Base-by-base conservation (phyloP, 2,329 filamentous ascomycete genomes). In the Dactylella cylindrospora region DNA sequence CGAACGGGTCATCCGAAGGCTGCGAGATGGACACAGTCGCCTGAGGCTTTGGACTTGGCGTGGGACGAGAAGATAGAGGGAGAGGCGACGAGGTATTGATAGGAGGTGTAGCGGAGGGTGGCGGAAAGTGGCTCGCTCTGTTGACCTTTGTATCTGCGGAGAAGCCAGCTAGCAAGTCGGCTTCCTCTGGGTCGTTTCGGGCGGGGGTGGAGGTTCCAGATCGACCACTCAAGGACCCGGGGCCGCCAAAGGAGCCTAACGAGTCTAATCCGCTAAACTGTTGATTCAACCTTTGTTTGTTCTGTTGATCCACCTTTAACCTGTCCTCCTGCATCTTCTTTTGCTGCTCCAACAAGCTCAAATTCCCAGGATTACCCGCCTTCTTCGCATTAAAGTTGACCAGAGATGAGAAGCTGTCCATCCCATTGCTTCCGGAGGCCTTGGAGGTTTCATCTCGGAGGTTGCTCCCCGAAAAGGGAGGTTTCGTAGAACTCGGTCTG, bases 381-480 rank as follows among this genome's bases (percentile, higher is more conserved):
- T 72, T 72, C 35, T 75, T 74, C 71, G 84, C 84, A 23, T 79
- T 73, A 40, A 80, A 80, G 68, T 85, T 83, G 67, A 90, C 77
- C 45, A 93, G 76, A 68, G 84, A 86, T 69, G 87, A 86, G 74
- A 93, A 93, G 75, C 85, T 89, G 70, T 93, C 88, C 57, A 74
- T 75, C 15, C 72, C 72, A 73, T 74, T 39, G 79, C 74, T 4
- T 80, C 73, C 41, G 12, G 78, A 78, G 4, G 70, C 74, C 65
- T 80, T 78, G 6, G 74, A 67, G 3, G 80, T 32, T 20, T 41
- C 55, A 36, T 41, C 25, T 46, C 50, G 43, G 49, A 52, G 10
- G 60, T 67, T 57, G 69, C 68, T 10, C 62, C 61, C 32, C 69
- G 71, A 8, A 82, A 69, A 13, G 82, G 81, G 10, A 79, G 84